Evolutionary conservation across 805 yeast species (phyloP), one percentile per base, ranked within the genome.

Genomic region (Wickerhamiella galacta): DNA sequence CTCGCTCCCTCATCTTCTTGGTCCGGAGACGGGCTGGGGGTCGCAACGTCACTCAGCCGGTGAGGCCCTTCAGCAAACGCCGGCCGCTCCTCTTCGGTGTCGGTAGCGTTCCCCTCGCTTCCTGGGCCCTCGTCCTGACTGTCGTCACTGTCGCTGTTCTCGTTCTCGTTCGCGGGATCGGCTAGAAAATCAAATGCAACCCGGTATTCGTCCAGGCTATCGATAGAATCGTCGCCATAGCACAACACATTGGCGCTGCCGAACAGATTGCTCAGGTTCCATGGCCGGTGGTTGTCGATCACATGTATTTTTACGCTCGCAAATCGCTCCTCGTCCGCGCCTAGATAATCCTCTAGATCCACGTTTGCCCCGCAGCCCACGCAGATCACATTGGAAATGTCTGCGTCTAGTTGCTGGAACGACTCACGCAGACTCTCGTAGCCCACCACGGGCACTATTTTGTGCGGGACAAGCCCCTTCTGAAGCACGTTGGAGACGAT

Each of bases 341-440:
- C 55, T 9, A 72, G 41, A 34, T 64, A 68, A 4, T 68, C 69
- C 29, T 67, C 93, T 20, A 90, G 47, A 52, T 90, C 95, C 8
- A 85, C 69, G 69, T 78, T 72, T 3, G 93, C 92, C 10, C 98
- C 98, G 57, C 95, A 90, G 0, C 98, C 98, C 0, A 90, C 57
- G 25, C 85, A 60, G 4, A 90, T 53, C 14, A 87, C 77, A 46
- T 76, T 82, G 4, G 72, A 58, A 6, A 90, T 72, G 33, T 81
- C 87, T 4, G 58, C 64, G 48, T 85, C 95, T 27, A 90, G 56
- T 34, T 64, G 64, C 4, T 43, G 35, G 47, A 69, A 85, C 48
- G 75, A 80, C 16, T 47, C 49, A 41, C 70, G 36, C 40, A 92
- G 58, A 43, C 83, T 95, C 8, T 74, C 56, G 49, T 82, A 87